Evolutionary conservation across 192 early-diverging fungal genomes (phyloP).

Genomic region (Backusella morwellensis): DNA sequence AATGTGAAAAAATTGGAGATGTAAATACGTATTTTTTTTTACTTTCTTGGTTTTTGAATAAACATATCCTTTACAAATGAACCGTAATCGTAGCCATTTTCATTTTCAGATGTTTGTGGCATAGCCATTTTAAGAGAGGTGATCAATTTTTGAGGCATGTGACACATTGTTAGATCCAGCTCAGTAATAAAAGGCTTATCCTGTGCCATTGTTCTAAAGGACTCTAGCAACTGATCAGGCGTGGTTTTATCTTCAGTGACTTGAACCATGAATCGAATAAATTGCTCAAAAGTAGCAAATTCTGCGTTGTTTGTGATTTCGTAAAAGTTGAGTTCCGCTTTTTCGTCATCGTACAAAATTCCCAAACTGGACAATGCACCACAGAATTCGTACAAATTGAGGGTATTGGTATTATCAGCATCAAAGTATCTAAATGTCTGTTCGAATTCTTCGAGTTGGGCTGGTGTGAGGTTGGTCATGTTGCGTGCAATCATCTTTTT

Average conservation of each 20-base stretch:
- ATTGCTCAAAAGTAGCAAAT: constrained; percentile 84
- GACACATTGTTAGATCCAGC: constrained; percentile 76
- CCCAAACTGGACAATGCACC: constrained; percentile 81
- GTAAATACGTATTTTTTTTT: constrained; percentile 6
- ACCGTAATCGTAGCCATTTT: constrained; percentile 77
- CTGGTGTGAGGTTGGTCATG: constrained; percentile 91
- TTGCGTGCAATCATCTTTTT: constrained; percentile 79
- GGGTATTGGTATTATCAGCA: constrained; percentile 78
- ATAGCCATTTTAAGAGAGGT: constrained; percentile 73
- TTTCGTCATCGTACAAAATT: constrained; percentile 71
- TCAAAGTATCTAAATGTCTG: constrained; percentile 92
- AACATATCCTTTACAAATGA: constrained; percentile 70
- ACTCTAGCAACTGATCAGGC: constrained; percentile 79
- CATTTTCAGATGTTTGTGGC: constrained; percentile 48
- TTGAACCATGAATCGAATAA: constrained; percentile 81
- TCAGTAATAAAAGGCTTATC: constrained; percentile 90
- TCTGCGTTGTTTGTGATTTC: constrained; percentile 58
- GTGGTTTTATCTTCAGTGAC: constrained; percentile 90
- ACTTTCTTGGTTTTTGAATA: constrained; percentile 9
- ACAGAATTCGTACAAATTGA: constrained; percentile 79
- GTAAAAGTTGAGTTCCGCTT: constrained; percentile 66
- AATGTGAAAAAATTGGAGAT: neutral
- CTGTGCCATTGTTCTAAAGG: constrained; percentile 82
- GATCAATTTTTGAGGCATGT: constrained; percentile 72
- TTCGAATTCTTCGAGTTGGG: constrained; percentile 91